A percentile compares a stretch with the other conserved stretches of the same genome.
These are phyloP conservation scores for Thymus quinquecostatus DNA, from an alignment of 257 asterid genomes.

Conservation along the genomic window DNA sequence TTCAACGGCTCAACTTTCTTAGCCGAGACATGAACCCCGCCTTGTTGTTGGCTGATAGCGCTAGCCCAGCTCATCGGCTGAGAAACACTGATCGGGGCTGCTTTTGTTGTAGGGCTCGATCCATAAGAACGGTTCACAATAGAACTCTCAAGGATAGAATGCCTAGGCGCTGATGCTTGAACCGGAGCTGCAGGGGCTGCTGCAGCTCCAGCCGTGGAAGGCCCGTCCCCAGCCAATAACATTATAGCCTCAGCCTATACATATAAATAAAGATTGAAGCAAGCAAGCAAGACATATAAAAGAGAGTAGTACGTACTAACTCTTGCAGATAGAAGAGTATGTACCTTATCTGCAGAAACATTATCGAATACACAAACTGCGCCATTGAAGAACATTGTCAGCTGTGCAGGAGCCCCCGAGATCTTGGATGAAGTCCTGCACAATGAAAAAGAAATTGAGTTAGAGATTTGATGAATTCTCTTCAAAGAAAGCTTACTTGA, in stretches of 20 bases:
- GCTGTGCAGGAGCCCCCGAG: slow-evolving; percentile 61
- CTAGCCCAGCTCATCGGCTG: slow-evolving; percentile 41
- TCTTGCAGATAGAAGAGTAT: slow-evolving; percentile 1
- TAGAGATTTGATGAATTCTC: slow-evolving; percentile 7
- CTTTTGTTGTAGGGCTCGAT: slow-evolving; percentile 41
- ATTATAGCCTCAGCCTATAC: slow-evolving; percentile 85
- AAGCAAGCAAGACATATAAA: neutral
- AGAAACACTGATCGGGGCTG: slow-evolving; percentile 39
- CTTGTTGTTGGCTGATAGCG: slow-evolving; percentile 38
- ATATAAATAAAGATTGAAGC: neutral
- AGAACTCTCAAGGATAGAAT: slow-evolving; percentile 52
- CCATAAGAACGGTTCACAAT: slow-evolving; percentile 43
- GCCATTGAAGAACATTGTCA: slow-evolving; percentile 86
- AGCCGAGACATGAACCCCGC: slow-evolving; percentile 33
- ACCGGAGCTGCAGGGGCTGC: slow-evolving; percentile 49
- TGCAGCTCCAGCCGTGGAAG: slow-evolving; percentile 42
- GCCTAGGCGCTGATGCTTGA: slow-evolving; percentile 45
- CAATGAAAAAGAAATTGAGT: slow-evolving; percentile 12
- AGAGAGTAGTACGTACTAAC: neutral
- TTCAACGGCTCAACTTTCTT: slow-evolving; percentile 46
- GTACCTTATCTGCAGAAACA: slow-evolving; percentile 76
- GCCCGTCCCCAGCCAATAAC: slow-evolving; percentile 86
- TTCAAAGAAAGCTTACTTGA: neutral
- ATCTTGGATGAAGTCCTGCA: slow-evolving; percentile 50
- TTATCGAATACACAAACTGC: slow-evolving; percentile 78